Evolutionary conservation across 106 monocot genomes (phyloP), one percentile per base, ranked within the genome.

Genomic region (Narthecium ossifragum): DNA sequence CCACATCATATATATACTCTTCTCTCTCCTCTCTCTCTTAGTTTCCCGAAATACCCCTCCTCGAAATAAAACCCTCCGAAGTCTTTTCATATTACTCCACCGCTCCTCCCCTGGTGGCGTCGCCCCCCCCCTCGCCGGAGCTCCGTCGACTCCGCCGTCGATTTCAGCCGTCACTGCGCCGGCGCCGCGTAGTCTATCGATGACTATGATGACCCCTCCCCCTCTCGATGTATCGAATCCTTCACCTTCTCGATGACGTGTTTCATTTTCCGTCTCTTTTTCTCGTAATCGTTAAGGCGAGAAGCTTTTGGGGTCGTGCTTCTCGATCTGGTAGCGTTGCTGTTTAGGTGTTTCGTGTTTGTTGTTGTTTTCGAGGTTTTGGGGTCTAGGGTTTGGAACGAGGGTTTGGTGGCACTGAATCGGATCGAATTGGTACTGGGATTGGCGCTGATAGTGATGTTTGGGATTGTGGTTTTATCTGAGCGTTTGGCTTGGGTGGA

Each of bases 201-300:
- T 83, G 78, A 83, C 83, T 30, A 78, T 78, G 34, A 68, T 72
- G 52, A 71, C 86, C 41, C 77, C 78, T 4, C 81, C 81, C 1
- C 67, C 80, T 27, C 46, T 64, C 69, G 86, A 75, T 17, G 86
- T 80, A 30, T 55, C 24, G 48, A 0, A 31, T 10, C 66, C 21
- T 43, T 34, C n/a, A 7, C 31, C 2, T 21, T 40, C 18, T 17
- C 31, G 39, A 22, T 61, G 32, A 0, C 1, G 0, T 43, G 14
- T 40, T 1, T 51, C 25, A 6, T 20, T 25, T 11, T 18, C 5
- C 25, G 14, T 21, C 31, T 27, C 0, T 18, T 2, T 14, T 29
- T 43, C 11, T 4, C 18, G 13, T 2, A 30, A 2, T 2, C 30
- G 10, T 38, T 55, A 9, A 26, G 33, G 64, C n/a, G 31, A 2